Percentiles rank a stretch among this genome's conserved stretches.
phyloP scores from a whole-genome alignment of 2,329 filamentous ascomycete species.

The Colletotrichum sp. region DNA sequence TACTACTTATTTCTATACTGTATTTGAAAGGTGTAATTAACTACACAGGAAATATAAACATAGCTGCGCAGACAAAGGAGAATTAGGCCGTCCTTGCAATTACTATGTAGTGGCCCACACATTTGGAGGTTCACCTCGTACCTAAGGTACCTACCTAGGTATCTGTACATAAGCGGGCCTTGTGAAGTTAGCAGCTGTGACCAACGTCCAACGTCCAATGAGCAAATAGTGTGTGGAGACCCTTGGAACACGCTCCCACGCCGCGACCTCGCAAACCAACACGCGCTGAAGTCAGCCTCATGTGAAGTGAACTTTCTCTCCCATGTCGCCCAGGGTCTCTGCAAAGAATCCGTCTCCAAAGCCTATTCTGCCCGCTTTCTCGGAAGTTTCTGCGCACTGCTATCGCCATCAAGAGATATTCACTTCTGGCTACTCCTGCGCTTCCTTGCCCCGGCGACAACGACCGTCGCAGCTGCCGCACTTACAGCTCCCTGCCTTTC shows the following conservation, averaged over 20 bases:
- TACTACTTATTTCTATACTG: too few relatives aligned
- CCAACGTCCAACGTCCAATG: not conserved
- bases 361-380: not conserved
- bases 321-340: not conserved
- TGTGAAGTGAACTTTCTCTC: not conserved
- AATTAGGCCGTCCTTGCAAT: too few relatives aligned
- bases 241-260: slow-evolving; percentile 1
- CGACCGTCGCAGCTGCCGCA: not conserved
- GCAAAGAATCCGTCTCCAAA: not conserved
- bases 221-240: not conserved
- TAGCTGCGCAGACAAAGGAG: too few relatives aligned
- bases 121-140: not conserved
- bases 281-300: slow-evolving; percentile 10
- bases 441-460: not conserved
- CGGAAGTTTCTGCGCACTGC: not conserved
- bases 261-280: not conserved
- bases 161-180: not conserved
- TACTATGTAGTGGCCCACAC: not conserved
- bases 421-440: not conserved
- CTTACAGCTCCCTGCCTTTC: not conserved
- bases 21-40: too few relatives aligned
- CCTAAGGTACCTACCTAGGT: not conserved
- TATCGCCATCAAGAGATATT: not conserved
- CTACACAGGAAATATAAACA: too few relatives aligned
- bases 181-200: not conserved